Evolutionary conservation across 2,329 filamentous ascomycete species (phyloP).

Genomic region (Emergomyces pasteurianus): DNA sequence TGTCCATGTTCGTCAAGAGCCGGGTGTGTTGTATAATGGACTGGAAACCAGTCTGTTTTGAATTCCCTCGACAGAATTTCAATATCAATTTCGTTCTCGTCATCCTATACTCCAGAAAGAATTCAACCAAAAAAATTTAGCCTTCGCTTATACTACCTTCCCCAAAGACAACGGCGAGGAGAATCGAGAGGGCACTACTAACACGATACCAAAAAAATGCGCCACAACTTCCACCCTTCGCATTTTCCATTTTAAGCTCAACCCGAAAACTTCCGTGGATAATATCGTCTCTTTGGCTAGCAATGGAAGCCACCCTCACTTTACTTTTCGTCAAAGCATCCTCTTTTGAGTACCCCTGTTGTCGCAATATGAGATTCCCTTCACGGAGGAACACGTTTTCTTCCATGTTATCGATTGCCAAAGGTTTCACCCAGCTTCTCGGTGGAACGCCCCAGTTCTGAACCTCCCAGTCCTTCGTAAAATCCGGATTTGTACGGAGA

Average conservation of each 20-base stretch:
- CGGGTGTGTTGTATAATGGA: constrained; percentile 21
- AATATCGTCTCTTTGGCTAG: constrained; percentile 14
- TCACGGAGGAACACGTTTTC: constrained; percentile 18
- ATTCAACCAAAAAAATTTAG: neutral
- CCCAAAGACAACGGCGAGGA: neutral
- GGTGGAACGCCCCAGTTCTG: constrained; percentile 17
- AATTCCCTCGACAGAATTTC: constrained; percentile 17
- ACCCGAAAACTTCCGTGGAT: constrained; percentile 18
- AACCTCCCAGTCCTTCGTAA: constrained; percentile 17
- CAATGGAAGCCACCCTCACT: constrained; percentile 18
- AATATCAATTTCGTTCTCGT: constrained; percentile 19
- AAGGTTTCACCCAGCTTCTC: constrained; percentile 13
- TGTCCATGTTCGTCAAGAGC: constrained; percentile 12
- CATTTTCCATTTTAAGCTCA: constrained; percentile 17
- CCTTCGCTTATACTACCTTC: neutral
- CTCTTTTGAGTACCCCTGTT: constrained; percentile 14
- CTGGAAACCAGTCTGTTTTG: constrained; percentile 13
- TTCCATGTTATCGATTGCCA: constrained; percentile 15
- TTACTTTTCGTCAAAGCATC: constrained; percentile 10
- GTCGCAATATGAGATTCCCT: constrained; percentile 15
- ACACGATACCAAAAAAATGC: constrained; percentile 23
- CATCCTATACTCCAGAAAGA: constrained; percentile 12
- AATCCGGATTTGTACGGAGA: constrained; percentile 12
- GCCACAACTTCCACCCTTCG: constrained; percentile 16
- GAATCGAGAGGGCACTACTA: neutral